Evolutionary conservation across 768 basidiomycete genomes (phyloP).

Genomic region (Mycena vulgaris): DNA sequence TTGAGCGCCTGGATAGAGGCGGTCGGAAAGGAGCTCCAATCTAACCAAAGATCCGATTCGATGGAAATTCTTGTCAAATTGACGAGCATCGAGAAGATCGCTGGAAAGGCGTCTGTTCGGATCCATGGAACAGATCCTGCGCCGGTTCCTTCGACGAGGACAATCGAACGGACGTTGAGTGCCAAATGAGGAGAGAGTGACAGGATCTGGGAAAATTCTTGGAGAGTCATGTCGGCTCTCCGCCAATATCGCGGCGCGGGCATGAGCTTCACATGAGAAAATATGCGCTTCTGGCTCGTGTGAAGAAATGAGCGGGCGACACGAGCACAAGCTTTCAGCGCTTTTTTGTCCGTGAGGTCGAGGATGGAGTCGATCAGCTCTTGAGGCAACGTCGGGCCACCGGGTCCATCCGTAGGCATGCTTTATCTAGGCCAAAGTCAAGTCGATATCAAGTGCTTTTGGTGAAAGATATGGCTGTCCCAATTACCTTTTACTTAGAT

Average conservation of each 20-base stretch:
- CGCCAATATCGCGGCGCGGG: conserved; percentile 8
- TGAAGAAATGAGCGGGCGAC: conserved; percentile 27
- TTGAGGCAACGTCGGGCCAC: conserved; percentile 24
- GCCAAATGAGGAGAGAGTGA: conserved; percentile 34
- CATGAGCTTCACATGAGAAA: conserved; percentile 12
- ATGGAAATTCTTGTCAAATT: conserved; percentile 21
- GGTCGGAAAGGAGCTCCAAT: conserved; percentile 10
- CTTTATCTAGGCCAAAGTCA: neutral
- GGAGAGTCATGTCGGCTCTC: neutral
- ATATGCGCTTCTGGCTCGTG: conserved; percentile 32
- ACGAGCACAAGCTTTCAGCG: conserved; percentile 14
- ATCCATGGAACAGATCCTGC: conserved; percentile 7
- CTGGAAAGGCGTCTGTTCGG: neutral
- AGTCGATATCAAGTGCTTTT: too few species aligned
- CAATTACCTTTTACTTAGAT: too few species aligned
- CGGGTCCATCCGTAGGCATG: neutral
- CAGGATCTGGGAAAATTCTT: conserved; percentile 4
- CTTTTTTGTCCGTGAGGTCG: conserved; percentile 19
- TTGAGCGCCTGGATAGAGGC: conserved; percentile 1
- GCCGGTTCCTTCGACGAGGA: conserved; percentile 17
- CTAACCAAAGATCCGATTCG: neutral
- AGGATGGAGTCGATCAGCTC: conserved; percentile 35
- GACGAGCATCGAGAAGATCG: conserved; percentile 16
- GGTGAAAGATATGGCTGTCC: too few species aligned
- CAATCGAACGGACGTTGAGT: conserved; percentile 16